Conservation (phyloP, 2,329 filamentous ascomycete species). For the Botrytis pseudocinerea region DNA sequence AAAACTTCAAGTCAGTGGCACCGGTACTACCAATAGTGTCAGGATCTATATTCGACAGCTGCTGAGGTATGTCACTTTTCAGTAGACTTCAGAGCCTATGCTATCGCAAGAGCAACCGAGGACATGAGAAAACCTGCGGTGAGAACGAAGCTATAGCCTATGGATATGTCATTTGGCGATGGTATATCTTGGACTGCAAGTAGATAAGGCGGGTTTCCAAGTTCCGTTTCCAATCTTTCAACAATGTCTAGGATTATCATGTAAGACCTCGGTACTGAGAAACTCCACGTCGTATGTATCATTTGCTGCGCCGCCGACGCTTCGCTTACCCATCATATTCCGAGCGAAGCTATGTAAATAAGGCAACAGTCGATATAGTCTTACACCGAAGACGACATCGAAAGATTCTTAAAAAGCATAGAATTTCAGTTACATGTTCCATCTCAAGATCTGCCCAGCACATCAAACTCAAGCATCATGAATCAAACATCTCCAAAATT, state of each 20-base stretch:
- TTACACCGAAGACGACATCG: background rate
- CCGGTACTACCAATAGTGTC: no score
- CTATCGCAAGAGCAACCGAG: no score
- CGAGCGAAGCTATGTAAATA: background rate
- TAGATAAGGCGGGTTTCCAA: background rate
- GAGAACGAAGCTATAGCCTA: no score
- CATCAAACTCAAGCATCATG: background rate
- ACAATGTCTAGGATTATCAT: background rate
- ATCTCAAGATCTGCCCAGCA: background rate
- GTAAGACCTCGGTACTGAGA: background rate
- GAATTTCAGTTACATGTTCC: background rate
- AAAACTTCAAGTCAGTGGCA: no score
- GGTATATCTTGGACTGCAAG: no score
- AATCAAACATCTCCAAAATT: background rate
- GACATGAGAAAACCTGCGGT: no score
- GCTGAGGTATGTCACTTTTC: no score
- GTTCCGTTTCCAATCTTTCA: background rate
- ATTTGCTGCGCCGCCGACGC: background rate
- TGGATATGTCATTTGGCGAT: no score
- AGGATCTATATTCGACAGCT: no score
- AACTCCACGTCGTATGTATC: background rate
- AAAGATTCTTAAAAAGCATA: background rate
- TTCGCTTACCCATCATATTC: background rate
- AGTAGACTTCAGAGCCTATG: no score
- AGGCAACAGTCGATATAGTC: background rate